Base-by-base conservation (phyloP, 2,329 filamentous ascomycete genomes). In the Eurotiales sp. region DNA sequence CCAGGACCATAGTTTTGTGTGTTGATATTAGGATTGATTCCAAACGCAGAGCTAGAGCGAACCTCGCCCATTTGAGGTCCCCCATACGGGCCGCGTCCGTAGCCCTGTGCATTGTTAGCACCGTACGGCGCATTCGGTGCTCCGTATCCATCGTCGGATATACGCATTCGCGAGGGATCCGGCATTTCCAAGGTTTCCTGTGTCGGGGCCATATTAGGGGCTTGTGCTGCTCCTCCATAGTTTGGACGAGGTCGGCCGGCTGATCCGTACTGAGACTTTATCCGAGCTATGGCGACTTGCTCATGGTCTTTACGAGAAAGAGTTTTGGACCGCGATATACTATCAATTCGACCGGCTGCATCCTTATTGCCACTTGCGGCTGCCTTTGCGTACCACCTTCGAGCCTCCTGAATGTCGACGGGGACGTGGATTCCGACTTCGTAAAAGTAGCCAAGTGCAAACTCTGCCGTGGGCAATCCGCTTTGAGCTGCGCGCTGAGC, bases 391-490 rank as follows among this genome's bases (percentile, higher is more conserved):
- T 99, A 99, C 93, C 93, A 99, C 57, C 79, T 83, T 56, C 87
- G 79, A 1, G 93, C 92, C 66, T 93, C 88, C 45, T 83, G 80
- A 37, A 96, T 72, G 65, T 92, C 88, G 58, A 89, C 87, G n/a
- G 83, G 81, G 21, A 95, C 87, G 64, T 90, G 85, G 65, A 99
- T 95, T 59, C 93, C 93, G 60, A 99, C 95, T 68, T 99, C 93
- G 66, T 93, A 84, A 73, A 97, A 99, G 71, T 99, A 99, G 10
- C 92, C 92, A 77, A 99, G 83, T 22, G 93, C 93, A 64, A 99
- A 99, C 68, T 97, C 90, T 44, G 91, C 93, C 0, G 91, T 97
- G 0, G 90, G 80, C 44, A 97, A 79, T 50, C 90, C 90, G 34
- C 84, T 82, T 46, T 83, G 77, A 8, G 93, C 92, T 10, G 93